phyloP scores from a whole-genome alignment of 257 asterid genomes.

The Osmanthus fragrans region DNA sequence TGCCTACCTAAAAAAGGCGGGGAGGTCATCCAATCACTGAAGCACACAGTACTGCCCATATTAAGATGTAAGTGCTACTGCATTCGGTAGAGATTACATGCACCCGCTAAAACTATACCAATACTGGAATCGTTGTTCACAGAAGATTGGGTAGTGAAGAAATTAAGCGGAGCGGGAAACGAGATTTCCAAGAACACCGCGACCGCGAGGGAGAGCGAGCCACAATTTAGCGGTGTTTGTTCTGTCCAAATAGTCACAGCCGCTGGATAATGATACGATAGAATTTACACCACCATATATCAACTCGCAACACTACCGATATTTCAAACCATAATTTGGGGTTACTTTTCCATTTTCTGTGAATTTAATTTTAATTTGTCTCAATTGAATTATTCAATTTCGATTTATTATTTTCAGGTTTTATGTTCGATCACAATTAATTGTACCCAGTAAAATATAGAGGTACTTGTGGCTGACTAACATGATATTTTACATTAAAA shows the following conservation, averaged over 20 bases:
- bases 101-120: conserved; percentile 11
- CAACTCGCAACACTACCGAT: too few relatives aligned
- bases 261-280: neutral
- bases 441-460: too few relatives aligned
- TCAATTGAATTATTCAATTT: too few relatives aligned
- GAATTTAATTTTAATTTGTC: too few relatives aligned
- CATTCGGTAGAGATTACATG: conserved; percentile 30
- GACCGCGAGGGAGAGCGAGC: neutral
- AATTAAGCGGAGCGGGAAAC: neutral
- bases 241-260: neutral
- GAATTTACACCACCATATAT: too few relatives aligned
- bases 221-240: neutral
- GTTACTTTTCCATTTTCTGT: too few relatives aligned
- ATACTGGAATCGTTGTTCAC: neutral
- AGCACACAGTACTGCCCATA: conserved; percentile 30
- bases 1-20: conserved; percentile 84
- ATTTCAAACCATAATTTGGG: too few relatives aligned
- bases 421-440: too few relatives aligned
- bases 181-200: neutral
- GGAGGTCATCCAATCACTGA: conserved; percentile 75
- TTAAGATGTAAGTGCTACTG: conserved; percentile 15
- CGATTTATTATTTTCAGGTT: too few relatives aligned
- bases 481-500: too few relatives aligned
- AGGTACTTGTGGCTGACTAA: too few relatives aligned
- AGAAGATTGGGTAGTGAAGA: neutral